Base-by-base conservation (phyloP, 495 filamentous ascomycete species). In the Penicillium maclennaniae region DNA sequence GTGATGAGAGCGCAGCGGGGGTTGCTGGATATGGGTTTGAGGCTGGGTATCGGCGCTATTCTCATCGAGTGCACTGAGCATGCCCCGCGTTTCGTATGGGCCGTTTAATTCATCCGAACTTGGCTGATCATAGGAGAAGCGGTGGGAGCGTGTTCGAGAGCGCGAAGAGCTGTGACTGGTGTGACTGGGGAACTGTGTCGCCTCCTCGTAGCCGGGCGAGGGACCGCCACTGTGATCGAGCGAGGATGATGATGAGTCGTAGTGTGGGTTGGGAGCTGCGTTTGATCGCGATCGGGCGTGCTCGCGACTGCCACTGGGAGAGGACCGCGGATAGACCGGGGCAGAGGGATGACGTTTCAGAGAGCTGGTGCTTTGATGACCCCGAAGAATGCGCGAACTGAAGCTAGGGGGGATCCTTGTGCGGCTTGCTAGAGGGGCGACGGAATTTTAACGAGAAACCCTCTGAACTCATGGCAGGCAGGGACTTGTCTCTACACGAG, bases 311-410 rank as follows among this genome's bases (percentile, higher is more conserved):
- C 67, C 63, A 43, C 60, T 67, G 37, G 62, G 59, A 49, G 73
- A 69, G 43, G 69, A 72, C 44, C 74, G 71, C 34, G 77, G 71
- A 53, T 80, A 74, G 54, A 81, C 73, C 47, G 85, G 84, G 58
- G 84, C 84, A 61, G 85, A 88, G 49, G 86, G 85, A 72, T 85
- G 82, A 68, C 86, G 80, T 66, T 83, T 83, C 60, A 89, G 74
- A 28, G 73, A 72, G 42, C 70, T 72, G 54, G 60, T 64, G 62
- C 69, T 78, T 55, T 74, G 69, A 55, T 77, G 76, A 57, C 66
- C 75, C 44, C 71, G 72, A 53, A 73, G 67, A 59, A 69, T 67
- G 66, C 70, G 67, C 47, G 71, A 69, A 49, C 57, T 68, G 58
- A 71, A 71, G 58, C 73, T 69, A 56, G 72, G 72, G 72, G 54